Evolutionary conservation across 176 grass and related monocot genomes (phyloP).

Genomic region (Olyra latifolia): DNA sequence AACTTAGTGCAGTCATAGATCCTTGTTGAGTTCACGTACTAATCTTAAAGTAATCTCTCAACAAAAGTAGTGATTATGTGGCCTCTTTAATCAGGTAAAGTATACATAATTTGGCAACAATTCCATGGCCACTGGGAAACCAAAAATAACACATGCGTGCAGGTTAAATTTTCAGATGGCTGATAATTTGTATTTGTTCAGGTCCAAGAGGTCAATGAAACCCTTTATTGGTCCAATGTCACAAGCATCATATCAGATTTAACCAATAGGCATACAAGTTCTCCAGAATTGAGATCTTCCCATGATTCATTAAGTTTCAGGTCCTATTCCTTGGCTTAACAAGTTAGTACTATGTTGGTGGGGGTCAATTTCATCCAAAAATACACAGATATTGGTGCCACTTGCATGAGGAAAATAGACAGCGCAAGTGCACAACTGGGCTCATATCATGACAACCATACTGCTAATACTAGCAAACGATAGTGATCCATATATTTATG

Average conservation of each 20-base stretch:
- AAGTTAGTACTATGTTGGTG: background rate
- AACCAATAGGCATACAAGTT: constrained; percentile 1
- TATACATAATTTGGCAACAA: background rate
- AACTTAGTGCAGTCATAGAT: background rate
- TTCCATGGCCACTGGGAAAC: background rate
- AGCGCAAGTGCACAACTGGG: background rate
- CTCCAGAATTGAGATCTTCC: background rate
- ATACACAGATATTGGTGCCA: constrained; percentile 9
- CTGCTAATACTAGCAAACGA: background rate
- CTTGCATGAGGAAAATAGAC: background rate
- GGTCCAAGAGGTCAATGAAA: background rate
- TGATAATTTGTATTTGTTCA: background rate
- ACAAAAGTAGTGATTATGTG: background rate
- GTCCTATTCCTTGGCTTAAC: background rate
- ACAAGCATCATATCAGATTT: background rate
- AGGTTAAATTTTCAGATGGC: background rate
- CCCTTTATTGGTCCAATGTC: background rate
- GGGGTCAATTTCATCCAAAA: background rate
- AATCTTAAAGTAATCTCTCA: background rate
- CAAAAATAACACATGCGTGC: background rate
- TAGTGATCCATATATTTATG: background rate
- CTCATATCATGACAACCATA: background rate
- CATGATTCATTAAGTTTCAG: background rate
- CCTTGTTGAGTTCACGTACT: background rate
- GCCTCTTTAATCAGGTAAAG: background rate